A percentile compares a stretch with the other conserved stretches of the same genome.
Conservation (phyloP, 208 protist genomes). For the Lotmaria passim region DNA sequence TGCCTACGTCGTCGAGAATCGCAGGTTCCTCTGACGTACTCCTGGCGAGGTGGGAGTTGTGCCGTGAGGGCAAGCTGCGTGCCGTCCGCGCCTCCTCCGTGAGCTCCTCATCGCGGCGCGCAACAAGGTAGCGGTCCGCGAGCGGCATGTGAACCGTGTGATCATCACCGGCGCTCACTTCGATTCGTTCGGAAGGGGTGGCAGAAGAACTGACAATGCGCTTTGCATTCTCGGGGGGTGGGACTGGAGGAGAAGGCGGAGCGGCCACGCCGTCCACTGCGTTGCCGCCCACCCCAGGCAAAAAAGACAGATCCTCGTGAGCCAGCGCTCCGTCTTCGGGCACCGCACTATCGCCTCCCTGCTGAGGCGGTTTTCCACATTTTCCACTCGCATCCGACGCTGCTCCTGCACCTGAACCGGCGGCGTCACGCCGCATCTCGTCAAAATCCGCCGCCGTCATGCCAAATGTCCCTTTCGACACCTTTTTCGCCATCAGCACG, state of each 20-base stretch:
- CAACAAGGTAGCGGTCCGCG: constrained; percentile 27
- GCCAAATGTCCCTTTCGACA: constrained; percentile 11
- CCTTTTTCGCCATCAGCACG: constrained; percentile 27
- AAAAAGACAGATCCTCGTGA: neutral
- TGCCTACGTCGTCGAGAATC: neutral
- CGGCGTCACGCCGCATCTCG: constrained; percentile 7
- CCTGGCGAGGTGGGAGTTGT: neutral
- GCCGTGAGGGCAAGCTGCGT: neutral
- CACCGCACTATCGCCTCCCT: neutral
- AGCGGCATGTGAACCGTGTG: constrained; percentile 14
- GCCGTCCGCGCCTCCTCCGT: neutral
- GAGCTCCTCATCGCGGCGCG: constrained; percentile 9
- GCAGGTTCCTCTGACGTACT: neutral
- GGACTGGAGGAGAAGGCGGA: too few species aligned
- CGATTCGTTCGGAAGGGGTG: neutral
- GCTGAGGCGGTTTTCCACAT: neutral
- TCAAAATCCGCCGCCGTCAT: constrained; percentile 31
- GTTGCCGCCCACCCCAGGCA: constrained; percentile 9
- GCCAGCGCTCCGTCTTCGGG: neutral
- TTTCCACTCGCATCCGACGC: neutral
- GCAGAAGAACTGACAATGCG: neutral
- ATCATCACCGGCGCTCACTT: constrained; percentile 6
- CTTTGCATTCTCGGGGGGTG: neutral
- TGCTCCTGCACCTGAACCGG: neutral
- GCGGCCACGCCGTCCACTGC: neutral